Conservation (phyloP, 345 rosid genomes). For the Camelina hispida region DNA sequence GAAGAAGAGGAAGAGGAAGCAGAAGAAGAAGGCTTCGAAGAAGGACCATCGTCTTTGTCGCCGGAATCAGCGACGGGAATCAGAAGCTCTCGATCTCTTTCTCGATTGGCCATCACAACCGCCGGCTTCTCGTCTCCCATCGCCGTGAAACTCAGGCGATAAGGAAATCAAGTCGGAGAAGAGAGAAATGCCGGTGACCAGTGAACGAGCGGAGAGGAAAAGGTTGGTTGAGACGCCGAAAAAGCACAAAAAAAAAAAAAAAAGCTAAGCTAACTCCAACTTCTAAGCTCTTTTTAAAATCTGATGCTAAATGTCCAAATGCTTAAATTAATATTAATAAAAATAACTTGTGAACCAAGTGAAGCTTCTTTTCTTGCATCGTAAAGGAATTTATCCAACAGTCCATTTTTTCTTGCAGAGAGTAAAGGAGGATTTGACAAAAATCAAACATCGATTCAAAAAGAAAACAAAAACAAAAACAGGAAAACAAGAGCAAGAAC, state of each 20-base stretch:
- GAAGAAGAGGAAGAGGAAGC: constrained; percentile 53
- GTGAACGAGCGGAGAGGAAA: constrained; percentile 29
- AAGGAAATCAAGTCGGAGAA: neutral
- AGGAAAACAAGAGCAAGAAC: no score
- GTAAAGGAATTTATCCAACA: no score
- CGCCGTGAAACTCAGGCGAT: neutral
- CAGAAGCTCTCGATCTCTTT: constrained; percentile 89
- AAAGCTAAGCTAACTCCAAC: constrained; percentile 18
- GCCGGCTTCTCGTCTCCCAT: constrained; percentile 92
- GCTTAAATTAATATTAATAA: no score
- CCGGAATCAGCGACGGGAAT: constrained; percentile 71
- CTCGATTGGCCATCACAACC: constrained; percentile 64
- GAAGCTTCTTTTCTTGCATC: no score
- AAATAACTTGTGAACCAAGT: no score
- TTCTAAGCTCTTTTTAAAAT: neutral
- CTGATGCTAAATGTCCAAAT: no score
- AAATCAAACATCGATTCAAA: no score
- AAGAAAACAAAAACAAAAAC: no score
- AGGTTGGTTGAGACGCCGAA: constrained; percentile 31
- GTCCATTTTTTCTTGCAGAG: no score
- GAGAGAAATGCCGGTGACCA: constrained; percentile 22
- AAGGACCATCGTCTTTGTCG: constrained; percentile 42
- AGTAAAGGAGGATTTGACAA: no score
- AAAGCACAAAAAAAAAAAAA: neutral
- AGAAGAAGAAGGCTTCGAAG: constrained; percentile 69